Evolutionary conservation across 768 basidiomycete genomes (phyloP), one percentile per base, ranked within the genome.

Genomic region (Rubroboletus satanas): DNA sequence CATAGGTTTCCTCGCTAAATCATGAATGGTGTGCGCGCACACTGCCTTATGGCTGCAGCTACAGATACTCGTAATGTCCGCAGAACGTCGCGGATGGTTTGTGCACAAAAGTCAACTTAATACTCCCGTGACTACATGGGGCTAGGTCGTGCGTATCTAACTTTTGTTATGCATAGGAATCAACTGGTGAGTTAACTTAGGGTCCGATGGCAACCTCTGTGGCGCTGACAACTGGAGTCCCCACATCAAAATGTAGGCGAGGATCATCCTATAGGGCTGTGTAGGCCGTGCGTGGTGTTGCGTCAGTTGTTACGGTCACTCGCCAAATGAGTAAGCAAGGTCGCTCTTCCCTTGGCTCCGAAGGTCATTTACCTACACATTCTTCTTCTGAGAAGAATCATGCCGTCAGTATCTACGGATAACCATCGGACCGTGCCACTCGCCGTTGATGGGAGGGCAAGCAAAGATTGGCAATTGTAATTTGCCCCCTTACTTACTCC

Each of bases 91-190:
- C 29, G 10, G 12, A 12, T 45, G 28, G 31, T 33, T 29, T 41
- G 17, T 31, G 36, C 11, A 11, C 15, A 38, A 29, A 29, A 14
- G 41, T 31, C 33, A 42, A 18, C 14, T 4, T 3, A 33, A 11
- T 18, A 18, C 11, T 38, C 41, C 37, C 36, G 23, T 15, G 37
- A 23, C 23, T 7, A n/a, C 5, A 43, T 43, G 51, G 55, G 15
- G 49, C 32, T 57, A 56, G 28, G 14, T 50, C 38, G 48, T 21
- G 50, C 42, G 45, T 21, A 52, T 51, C 51, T 21, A 35, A n/a
- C 11, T 38, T 46, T 51, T 21, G 14, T 29, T 11, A 4, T 37
- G 11, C 4, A 17, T 21, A 14, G n/a, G 28, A 31, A 31, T n/a
- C 33, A 39, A 32, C 41, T 28, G 12, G 60, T 49, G 28, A 43